A percentile compares a stretch with the other conserved stretches of the same genome.
phyloP scores from a whole-genome alignment of 2,329 filamentous ascomycete species.

The Colletotrichum lindemuthianum region DNA sequence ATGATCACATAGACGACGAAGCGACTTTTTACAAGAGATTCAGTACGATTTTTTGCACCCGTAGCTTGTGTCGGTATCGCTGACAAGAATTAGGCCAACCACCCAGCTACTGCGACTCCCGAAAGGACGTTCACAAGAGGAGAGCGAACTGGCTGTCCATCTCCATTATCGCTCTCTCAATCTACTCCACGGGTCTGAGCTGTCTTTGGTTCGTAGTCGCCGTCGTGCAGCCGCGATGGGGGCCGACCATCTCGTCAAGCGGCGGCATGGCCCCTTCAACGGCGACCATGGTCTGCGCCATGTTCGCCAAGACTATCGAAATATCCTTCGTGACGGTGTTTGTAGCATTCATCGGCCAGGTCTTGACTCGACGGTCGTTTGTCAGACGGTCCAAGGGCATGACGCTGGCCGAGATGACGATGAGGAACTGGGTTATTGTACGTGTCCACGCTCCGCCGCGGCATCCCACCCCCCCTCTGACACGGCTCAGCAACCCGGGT shows the following conservation, averaged over 20 bases:
- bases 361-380: constrained; percentile 75
- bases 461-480: neutral
- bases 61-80: neutral
- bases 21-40: constrained; percentile 45
- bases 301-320: constrained; percentile 81
- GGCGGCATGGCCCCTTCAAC: constrained; percentile 68
- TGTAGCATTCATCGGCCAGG: constrained; percentile 78
- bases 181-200: constrained; percentile 74
- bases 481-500: constrained; percentile 67
- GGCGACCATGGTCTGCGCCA: constrained; percentile 73
- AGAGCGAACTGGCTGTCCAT: constrained; percentile 60
- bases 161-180: constrained; percentile 57
- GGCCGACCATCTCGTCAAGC: constrained; percentile 62
- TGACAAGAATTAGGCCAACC: constrained; percentile 38
- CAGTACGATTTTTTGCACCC: constrained; percentile 36
- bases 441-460: constrained; percentile 31
- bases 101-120: constrained; percentile 47
- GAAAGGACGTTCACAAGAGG: constrained; percentile 43
- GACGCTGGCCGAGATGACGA: constrained; percentile 79
- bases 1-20: constrained; percentile 40
- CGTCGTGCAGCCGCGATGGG: constrained; percentile 70
- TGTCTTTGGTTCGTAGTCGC: constrained; percentile 73
- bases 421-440: constrained; percentile 77
- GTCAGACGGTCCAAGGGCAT: constrained; percentile 70
- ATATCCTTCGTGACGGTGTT: constrained; percentile 82